Percentiles rank a stretch among this genome's conserved stretches.
phyloP scores from a whole-genome alignment of 1,284 basidiomycete species.

The Malassezia caprae region DNA sequence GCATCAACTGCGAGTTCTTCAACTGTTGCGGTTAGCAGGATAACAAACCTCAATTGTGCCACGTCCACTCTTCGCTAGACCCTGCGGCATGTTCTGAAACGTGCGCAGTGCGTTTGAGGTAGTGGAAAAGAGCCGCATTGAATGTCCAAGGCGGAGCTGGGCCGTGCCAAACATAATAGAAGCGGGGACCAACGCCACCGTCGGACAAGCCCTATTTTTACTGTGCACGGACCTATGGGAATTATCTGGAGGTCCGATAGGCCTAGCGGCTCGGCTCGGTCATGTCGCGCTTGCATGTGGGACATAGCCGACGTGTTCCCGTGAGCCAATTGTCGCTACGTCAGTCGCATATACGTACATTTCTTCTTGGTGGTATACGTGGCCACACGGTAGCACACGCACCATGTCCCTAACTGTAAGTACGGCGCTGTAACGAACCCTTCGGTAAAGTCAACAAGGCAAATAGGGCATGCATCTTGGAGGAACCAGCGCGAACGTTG shows the following conservation, averaged over 20 bases:
- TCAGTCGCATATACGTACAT: slow-evolving; percentile 7
- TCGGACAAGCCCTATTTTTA: background rate
- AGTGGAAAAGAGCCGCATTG: background rate
- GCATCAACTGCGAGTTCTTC: slow-evolving; percentile 29
- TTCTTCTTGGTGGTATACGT: slow-evolving; percentile 42
- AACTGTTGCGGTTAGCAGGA: slow-evolving; percentile 17
- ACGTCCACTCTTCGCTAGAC: slow-evolving; percentile 41
- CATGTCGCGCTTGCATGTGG: slow-evolving; percentile 46
- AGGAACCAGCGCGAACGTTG: slow-evolving; percentile 4
- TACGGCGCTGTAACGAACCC: slow-evolving; percentile 13
- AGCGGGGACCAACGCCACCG: background rate
- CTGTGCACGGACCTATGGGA: background rate
- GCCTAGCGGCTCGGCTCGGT: slow-evolving; percentile 6
- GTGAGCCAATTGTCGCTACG: slow-evolving; percentile 43
- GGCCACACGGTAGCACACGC: slow-evolving; percentile 43
- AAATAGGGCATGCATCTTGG: slow-evolving; percentile 44
- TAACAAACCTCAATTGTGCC: slow-evolving; percentile 28
- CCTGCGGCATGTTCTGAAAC: slow-evolving; percentile 32
- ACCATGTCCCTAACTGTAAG: slow-evolving; percentile 29
- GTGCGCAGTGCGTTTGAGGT: background rate
- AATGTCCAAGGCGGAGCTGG: background rate
- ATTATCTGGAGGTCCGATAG: background rate
- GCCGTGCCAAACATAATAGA: background rate
- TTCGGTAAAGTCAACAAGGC: slow-evolving; percentile 40
- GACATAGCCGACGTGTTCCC: slow-evolving; percentile 41